Evolutionary conservation across 1,139 yeast species (phyloP).

Genomic region (Suhomyces terraborum): DNA sequence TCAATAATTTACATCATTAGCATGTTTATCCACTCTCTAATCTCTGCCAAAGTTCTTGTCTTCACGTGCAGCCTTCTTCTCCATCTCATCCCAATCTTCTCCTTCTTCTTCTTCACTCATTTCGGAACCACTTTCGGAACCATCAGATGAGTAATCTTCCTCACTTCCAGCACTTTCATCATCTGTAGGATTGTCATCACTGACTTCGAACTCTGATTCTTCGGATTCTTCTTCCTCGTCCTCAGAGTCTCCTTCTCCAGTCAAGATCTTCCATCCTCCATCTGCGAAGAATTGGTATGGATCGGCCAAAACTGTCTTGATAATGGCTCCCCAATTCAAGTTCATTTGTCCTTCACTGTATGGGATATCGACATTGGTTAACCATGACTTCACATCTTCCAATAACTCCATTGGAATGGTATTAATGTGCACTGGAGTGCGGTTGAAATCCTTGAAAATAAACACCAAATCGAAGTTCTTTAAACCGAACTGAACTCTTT

Average conservation of each 20-base stretch:
- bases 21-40: too few species aligned
- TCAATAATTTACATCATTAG: background rate
- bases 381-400: slow-evolving; percentile 94
- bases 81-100: slow-evolving; percentile 77
- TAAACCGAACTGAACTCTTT: slow-evolving; percentile 95
- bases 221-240: slow-evolving; percentile 63
- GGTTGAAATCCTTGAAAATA: slow-evolving; percentile 86
- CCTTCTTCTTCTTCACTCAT: slow-evolving; percentile 57
- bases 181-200: slow-evolving; percentile 72
- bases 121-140: slow-evolving; percentile 39
- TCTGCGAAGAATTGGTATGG: slow-evolving; percentile 92
- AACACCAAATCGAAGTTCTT: slow-evolving; percentile 95
- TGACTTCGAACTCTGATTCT: slow-evolving; percentile 60
- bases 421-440: slow-evolving; percentile 88
- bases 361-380: slow-evolving; percentile 94
- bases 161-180: slow-evolving; percentile 63
- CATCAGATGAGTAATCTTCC: slow-evolving; percentile 38
- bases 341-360: slow-evolving; percentile 93
- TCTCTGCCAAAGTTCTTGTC: slow-evolving; percentile 39
- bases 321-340: slow-evolving; percentile 92
- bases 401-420: slow-evolving; percentile 91
- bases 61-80: slow-evolving; percentile 62
- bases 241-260: slow-evolving; percentile 67
- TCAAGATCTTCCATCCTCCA: slow-evolving; percentile 96
- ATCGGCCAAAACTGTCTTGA: slow-evolving; percentile 90